Evolutionary conservation across 345 rosid species (phyloP).

Genomic region (Gossypium arboreum): DNA sequence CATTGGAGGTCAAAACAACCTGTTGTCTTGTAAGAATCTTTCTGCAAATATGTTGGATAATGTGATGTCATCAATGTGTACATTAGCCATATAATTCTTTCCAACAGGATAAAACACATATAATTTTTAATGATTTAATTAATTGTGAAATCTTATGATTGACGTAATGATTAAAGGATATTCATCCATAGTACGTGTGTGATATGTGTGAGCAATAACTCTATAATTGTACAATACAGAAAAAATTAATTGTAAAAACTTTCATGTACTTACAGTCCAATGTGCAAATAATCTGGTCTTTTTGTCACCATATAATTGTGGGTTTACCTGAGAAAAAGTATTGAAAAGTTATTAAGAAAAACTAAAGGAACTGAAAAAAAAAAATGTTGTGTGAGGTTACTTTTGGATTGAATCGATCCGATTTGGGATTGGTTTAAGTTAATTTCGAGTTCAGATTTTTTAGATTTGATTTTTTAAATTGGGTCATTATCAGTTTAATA

Average conservation of each 20-base stretch:
- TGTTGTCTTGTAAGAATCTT: neutral
- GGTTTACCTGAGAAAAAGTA: slow-evolving; percentile 5
- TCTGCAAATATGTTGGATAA: neutral
- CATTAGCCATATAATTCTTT: too few relatives aligned
- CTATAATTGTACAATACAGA: too few relatives aligned
- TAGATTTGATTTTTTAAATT: too few relatives aligned
- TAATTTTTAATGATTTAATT: neutral
- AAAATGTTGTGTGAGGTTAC: too few relatives aligned
- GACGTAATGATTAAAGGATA: too few relatives aligned
- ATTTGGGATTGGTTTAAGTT: too few relatives aligned
- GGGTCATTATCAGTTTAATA: fast-evolving
- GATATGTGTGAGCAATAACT: too few relatives aligned
- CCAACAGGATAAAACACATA: neutral
- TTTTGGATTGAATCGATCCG: too few relatives aligned
- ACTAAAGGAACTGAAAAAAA: too few relatives aligned
- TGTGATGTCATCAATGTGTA: too few relatives aligned
- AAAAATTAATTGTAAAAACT: neutral
- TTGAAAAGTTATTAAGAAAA: neutral
- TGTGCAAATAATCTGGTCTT: neutral
- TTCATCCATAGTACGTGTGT: too few relatives aligned
- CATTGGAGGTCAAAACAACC: slow-evolving; percentile 25
- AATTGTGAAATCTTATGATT: neutral
- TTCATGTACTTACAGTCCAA: slow-evolving; percentile 4
- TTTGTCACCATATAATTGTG: neutral
- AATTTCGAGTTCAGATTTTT: too few relatives aligned